phyloP scores from a whole-genome alignment of 371 early-diverging fungal genomes.

The Neoconidiobolus thromboides region DNA sequence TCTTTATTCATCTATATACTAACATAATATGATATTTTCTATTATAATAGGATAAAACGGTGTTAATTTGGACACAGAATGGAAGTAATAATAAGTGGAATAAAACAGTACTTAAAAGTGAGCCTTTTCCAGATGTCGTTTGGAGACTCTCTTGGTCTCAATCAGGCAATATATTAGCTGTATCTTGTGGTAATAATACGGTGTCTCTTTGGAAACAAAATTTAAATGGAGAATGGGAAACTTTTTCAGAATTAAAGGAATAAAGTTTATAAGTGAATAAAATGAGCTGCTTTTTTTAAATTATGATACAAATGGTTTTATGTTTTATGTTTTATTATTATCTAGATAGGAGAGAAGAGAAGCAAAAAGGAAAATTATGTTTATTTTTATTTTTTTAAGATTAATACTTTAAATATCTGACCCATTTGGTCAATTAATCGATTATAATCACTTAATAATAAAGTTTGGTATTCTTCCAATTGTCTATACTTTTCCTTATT shows the following conservation, averaged over 20 bases:
- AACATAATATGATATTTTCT: neutral
- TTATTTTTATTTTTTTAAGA: too few relatives aligned
- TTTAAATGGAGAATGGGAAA: constrained; percentile 79
- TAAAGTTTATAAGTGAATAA: too few relatives aligned
- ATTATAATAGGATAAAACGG: constrained; percentile 57
- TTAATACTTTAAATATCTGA: too few relatives aligned
- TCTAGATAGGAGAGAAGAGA: too few relatives aligned
- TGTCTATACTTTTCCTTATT: too few relatives aligned
- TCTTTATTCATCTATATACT: neutral
- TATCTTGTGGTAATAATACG: constrained; percentile 89
- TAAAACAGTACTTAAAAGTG: constrained; percentile 41
- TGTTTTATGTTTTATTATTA: too few relatives aligned
- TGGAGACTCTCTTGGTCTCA: constrained; percentile 95
- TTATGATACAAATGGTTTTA: too few relatives aligned
- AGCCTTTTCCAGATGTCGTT: constrained; percentile 88
- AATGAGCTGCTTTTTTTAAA: too few relatives aligned
- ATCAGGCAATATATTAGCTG: constrained; percentile 87
- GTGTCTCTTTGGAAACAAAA: constrained; percentile 91
- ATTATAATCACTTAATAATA: too few relatives aligned
- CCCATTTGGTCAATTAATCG: too few relatives aligned
- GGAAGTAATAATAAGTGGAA: constrained; percentile 44
- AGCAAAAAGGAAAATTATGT: too few relatives aligned
- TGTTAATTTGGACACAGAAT: constrained; percentile 89
- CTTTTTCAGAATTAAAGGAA: constrained; percentile 41
- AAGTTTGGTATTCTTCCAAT: too few relatives aligned